Evolutionary conservation across 257 asterid species (phyloP).

Genomic region (Gardenia jasminoides): DNA sequence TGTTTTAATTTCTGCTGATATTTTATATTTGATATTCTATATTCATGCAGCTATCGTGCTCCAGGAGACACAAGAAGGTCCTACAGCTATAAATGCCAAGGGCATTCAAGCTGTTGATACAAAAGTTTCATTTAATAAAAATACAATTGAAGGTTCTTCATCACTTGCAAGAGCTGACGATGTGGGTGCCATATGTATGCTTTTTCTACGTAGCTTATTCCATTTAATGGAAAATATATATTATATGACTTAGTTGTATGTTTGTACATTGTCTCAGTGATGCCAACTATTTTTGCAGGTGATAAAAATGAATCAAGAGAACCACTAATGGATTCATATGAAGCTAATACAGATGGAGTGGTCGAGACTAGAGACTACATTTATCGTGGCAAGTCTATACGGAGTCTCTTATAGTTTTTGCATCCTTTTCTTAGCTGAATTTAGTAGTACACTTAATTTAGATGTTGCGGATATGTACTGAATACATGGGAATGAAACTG

Average conservation of each 20-base stretch:
- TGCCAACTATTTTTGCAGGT: neutral
- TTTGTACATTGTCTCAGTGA: neutral
- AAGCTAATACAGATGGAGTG: neutral
- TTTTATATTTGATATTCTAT: too few relatives aligned
- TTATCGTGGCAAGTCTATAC: constrained; percentile 2
- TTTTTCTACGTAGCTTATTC: neutral
- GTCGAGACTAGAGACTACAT: neutral
- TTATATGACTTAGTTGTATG: neutral
- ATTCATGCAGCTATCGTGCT: neutral
- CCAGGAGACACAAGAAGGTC: constrained; percentile 11
- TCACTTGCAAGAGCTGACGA: neutral
- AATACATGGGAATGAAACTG: neutral
- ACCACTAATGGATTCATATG: neutral
- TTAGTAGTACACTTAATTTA: neutral
- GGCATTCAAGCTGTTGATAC: neutral
- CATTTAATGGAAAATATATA: neutral
- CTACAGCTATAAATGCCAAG: neutral
- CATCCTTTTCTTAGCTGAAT: neutral
- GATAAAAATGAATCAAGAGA: neutral
- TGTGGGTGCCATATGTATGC: neutral
- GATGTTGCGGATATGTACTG: neutral
- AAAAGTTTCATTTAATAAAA: neutral
- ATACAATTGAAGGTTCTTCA: neutral
- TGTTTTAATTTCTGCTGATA: too few relatives aligned
- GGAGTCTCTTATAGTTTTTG: neutral